A percentile compares a stretch with the other conserved stretches of the same genome.
phyloP scores from a whole-genome alignment of 345 rosid species.

The Hibiscus trionum region DNA sequence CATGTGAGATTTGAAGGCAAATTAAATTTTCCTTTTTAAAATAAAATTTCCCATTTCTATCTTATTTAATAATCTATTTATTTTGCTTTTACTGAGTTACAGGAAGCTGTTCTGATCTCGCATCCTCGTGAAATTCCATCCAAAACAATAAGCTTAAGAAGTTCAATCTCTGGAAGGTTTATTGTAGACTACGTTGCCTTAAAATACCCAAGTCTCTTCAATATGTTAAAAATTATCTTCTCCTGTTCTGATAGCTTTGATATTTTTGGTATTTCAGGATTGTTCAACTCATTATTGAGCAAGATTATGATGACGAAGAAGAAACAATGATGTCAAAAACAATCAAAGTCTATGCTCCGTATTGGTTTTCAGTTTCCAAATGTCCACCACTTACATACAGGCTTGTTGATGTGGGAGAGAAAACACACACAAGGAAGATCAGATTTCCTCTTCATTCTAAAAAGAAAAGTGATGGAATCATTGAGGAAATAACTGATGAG shows the following conservation, averaged over 20 bases:
- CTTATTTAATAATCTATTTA: constrained; percentile 6
- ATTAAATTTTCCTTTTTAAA: no score
- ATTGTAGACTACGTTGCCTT: constrained; percentile 12
- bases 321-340: constrained; percentile 20
- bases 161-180: constrained; percentile 88
- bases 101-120: constrained; percentile 87
- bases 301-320: constrained; percentile 52
- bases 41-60: neutral
- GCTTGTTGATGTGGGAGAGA: no score
- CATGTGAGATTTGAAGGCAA: no score
- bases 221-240: neutral
- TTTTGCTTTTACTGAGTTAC: constrained; percentile 16
- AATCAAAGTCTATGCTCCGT: no score
- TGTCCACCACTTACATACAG: no score
- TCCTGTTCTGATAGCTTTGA: constrained; percentile 20
- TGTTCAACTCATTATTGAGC: constrained; percentile 73
- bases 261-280: constrained; percentile 45
- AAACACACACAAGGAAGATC: no score
- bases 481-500: no score
- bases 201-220: constrained; percentile 3
- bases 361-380: no score
- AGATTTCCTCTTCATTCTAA: no score
- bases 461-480: no score
- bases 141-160: constrained; percentile 65
- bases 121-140: constrained; percentile 72